Conservation (phyloP, 2,329 filamentous ascomycete species). For the Aspergillus udagawae region DNA sequence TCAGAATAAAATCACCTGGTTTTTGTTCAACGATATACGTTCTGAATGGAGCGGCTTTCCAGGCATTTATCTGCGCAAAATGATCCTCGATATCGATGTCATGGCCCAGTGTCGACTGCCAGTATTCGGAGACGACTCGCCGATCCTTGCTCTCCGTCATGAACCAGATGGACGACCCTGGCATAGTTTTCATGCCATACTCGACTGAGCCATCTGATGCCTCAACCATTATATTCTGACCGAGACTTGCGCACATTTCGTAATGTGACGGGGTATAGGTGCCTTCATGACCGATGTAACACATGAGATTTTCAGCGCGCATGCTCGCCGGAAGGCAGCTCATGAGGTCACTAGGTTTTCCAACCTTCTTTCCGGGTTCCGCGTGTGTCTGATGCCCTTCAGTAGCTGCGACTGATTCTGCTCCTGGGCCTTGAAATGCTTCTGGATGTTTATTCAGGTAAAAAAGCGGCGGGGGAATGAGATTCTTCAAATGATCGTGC, state of each 20-base stretch:
- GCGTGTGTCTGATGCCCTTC: slow-evolving; percentile 36
- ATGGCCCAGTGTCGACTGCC: slow-evolving; percentile 85
- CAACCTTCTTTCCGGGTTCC: slow-evolving; percentile 54
- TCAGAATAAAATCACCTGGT: slow-evolving; percentile 85
- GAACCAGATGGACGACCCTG: slow-evolving; percentile 94
- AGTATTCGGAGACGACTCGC: slow-evolving; percentile 87
- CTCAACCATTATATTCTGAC: slow-evolving; percentile 98
- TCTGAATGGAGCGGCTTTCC: slow-evolving; percentile 90
- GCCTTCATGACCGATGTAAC: slow-evolving; percentile 94
- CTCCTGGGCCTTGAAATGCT: slow-evolving; percentile 52
- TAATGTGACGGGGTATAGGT: slow-evolving; percentile 93
- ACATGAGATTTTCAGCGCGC: slow-evolving; percentile 96
- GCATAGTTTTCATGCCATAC: slow-evolving; percentile 65
- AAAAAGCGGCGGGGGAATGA: slow-evolving; percentile 77
- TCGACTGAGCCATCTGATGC: slow-evolving; percentile 63
- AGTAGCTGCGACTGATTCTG: slow-evolving; percentile 42
- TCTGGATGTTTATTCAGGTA: slow-evolving; percentile 82
- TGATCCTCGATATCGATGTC: slow-evolving; percentile 97
- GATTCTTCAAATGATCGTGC: slow-evolving; percentile 71
- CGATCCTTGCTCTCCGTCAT: slow-evolving; percentile 97
- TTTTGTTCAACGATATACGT: slow-evolving; percentile 91
- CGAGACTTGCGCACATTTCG: slow-evolving; percentile 95
- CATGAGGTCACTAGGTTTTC: slow-evolving; percentile 86
- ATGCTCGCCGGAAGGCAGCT: slow-evolving; percentile 80
- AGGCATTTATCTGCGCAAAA: slow-evolving; percentile 91